These are phyloP conservation scores for Fusarium keratoplasticum DNA, from an alignment of 2,329 filamentous ascomycete genomes.

Conservation along the genomic window DNA sequence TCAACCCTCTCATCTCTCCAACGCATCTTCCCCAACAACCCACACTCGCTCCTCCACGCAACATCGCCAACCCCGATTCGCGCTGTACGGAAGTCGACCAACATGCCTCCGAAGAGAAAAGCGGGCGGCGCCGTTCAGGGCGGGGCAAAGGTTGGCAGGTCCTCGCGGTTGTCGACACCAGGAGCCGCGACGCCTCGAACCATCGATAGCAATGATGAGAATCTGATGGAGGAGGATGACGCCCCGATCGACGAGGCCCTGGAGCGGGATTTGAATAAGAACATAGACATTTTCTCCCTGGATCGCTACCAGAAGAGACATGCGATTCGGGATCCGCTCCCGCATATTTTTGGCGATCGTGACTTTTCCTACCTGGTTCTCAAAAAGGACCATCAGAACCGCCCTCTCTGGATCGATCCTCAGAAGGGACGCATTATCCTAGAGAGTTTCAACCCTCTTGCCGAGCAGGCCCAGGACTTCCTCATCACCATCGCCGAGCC, in stretches of 20 bases:
- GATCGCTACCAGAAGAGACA: conserved; percentile 62
- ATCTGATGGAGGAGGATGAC: conserved; percentile 56
- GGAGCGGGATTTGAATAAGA: conserved; percentile 67
- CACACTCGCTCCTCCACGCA: conserved; percentile 7
- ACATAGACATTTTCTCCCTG: conserved; percentile 70
- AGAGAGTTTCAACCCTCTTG: conserved; percentile 92
- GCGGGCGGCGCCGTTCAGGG: conserved; percentile 62
- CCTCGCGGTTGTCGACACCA: conserved; percentile 69
- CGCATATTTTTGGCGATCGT: conserved; percentile 60
- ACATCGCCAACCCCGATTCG: conserved; percentile 4
- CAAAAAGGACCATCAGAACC: conserved; percentile 89
- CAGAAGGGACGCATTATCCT: conserved; percentile 87
- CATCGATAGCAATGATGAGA: conserved; percentile 65
- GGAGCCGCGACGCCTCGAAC: conserved; percentile 71
- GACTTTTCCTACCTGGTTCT: conserved; percentile 87
- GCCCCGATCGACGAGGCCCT: conserved; percentile 63
- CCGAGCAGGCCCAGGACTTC: conserved; percentile 90
- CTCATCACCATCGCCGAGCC: conserved; percentile 96
- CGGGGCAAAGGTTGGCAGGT: conserved; percentile 65
- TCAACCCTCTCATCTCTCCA: not conserved
- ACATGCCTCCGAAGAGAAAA: conserved; percentile 80
- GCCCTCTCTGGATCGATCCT: conserved; percentile 94
- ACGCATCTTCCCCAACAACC: not conserved
- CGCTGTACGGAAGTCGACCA: conserved; percentile 29
- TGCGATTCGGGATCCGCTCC: conserved; percentile 57